Evolutionary conservation across 192 early-diverging fungal species (phyloP).

Genomic region (Radiomyces spectabilis): DNA sequence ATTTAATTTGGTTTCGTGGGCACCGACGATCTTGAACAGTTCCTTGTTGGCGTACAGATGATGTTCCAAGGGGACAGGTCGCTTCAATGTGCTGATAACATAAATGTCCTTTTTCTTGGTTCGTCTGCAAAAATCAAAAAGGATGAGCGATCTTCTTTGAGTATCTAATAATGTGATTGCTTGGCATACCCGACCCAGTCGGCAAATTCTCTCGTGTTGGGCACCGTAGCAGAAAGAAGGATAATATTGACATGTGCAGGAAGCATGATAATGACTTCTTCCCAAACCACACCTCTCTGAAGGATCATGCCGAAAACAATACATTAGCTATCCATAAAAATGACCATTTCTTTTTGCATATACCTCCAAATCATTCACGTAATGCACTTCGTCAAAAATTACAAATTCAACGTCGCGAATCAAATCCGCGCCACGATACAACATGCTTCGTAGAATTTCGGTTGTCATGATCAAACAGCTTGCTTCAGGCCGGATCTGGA

Average conservation of each 20-base stretch:
- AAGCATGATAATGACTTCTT: slow-evolving; percentile 99
- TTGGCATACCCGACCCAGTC: slow-evolving; percentile 89
- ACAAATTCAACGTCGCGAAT: slow-evolving; percentile 99
- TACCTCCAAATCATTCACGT: slow-evolving; percentile 90
- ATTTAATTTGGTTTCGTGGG: slow-evolving; percentile 56
- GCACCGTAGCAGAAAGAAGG: slow-evolving; percentile 92
- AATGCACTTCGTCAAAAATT: slow-evolving; percentile 99
- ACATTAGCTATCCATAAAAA: too few species aligned
- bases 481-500: slow-evolving; percentile 95
- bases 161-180: background rate
- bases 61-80: slow-evolving; percentile 95
- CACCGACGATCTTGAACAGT: slow-evolving; percentile 84
- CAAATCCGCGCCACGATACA: slow-evolving; percentile 94
- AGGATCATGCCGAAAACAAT: background rate
- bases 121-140: slow-evolving; percentile 44
- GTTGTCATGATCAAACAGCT: slow-evolving; percentile 98
- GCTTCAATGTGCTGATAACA: slow-evolving; percentile 88
- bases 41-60: slow-evolving; percentile 83
- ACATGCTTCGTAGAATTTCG: slow-evolving; percentile 95
- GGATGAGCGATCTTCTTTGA: background rate
- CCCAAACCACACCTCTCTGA: slow-evolving; percentile 95
- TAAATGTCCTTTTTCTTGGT: slow-evolving; percentile 97
- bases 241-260: slow-evolving; percentile 93
- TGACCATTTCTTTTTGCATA: background rate
- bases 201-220: slow-evolving; percentile 97